Evolutionary conservation across 2,329 filamentous ascomycete species (phyloP).

Genomic region (Fusarium sp.): DNA sequence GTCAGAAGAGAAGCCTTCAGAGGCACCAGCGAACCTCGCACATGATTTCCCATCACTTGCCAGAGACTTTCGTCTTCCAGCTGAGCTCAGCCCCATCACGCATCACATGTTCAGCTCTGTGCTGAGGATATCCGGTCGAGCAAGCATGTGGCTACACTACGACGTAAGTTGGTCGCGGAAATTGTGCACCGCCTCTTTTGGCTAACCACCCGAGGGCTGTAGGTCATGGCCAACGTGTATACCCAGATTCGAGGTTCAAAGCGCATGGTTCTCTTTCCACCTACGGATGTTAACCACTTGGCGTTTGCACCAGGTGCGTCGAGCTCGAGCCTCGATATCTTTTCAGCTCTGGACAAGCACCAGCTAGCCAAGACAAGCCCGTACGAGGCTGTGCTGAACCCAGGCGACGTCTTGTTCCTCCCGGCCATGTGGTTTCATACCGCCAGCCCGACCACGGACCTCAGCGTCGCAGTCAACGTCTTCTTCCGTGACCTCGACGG

Average conservation of each 20-base stretch:
- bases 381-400: slow-evolving; percentile 71
- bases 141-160: slow-evolving; percentile 92
- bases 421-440: slow-evolving; percentile 89
- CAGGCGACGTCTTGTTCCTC: slow-evolving; percentile 83
- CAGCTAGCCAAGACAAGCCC: slow-evolving; percentile 66
- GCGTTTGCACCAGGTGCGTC: slow-evolving; percentile 81
- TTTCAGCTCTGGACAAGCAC: slow-evolving; percentile 59
- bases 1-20: slow-evolving; percentile 74
- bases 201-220: slow-evolving; percentile 13
- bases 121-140: slow-evolving; percentile 79
- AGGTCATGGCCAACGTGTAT: slow-evolving; percentile 89
- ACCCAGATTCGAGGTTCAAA: slow-evolving; percentile 82
- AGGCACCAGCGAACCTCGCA: slow-evolving; percentile 74
- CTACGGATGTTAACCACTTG: slow-evolving; percentile 75
- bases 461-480: slow-evolving; percentile 86
- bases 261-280: slow-evolving; percentile 80
- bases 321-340: slow-evolving; percentile 81
- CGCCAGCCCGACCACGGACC: slow-evolving; percentile 65
- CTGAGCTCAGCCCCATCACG: slow-evolving; percentile 66
- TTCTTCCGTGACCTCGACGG: slow-evolving; percentile 80
- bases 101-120: slow-evolving; percentile 81
- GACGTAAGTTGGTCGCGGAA: slow-evolving; percentile 65
- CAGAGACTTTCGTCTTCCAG: slow-evolving; percentile 75
- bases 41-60: slow-evolving; percentile 78
- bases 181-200: neutral